Percentiles rank a stretch among this genome's conserved stretches.
phyloP scores from a whole-genome alignment of 768 basidiomycete species.

The Podaxis sp. region DNA sequence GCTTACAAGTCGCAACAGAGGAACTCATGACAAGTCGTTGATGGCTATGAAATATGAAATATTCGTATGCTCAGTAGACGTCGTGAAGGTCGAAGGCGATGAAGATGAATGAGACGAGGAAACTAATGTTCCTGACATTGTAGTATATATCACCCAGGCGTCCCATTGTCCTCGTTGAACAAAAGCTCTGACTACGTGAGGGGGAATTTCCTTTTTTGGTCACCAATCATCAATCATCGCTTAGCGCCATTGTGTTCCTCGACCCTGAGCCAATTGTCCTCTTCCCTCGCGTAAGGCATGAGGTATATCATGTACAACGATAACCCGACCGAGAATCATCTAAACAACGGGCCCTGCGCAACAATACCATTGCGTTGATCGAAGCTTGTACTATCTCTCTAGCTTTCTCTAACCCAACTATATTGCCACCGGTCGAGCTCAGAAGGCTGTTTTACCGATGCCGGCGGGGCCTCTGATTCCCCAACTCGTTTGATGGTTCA shows the following conservation, averaged over 20 bases:
- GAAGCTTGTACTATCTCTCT: background rate
- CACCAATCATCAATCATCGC: conserved; percentile 14
- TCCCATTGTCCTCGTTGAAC: conserved; percentile 20
- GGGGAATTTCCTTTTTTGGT: conserved; percentile 22
- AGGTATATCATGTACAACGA: background rate
- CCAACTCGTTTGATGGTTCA: too few relatives aligned
- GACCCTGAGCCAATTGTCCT: conserved; percentile 2
- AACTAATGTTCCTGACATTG: background rate
- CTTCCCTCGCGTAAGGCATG: background rate
- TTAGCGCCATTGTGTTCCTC: conserved; percentile 12
- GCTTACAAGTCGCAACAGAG: conserved; percentile 26
- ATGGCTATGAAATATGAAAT: conserved; percentile 12
- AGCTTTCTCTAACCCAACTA: too few relatives aligned
- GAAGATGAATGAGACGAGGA: background rate
- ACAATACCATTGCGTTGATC: background rate
- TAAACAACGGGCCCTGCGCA: background rate
- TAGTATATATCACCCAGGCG: conserved; percentile 1
- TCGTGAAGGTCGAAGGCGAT: background rate
- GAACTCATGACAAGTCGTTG: conserved; percentile 20
- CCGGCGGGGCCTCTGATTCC: too few relatives aligned
- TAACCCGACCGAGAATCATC: background rate
- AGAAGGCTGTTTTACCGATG: too few relatives aligned
- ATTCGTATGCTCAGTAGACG: background rate
- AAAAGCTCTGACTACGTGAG: conserved; percentile 22
- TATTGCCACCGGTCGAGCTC: too few relatives aligned